phyloP scores from a whole-genome alignment of 768 basidiomycete species.

The Daedalea quercina region DNA sequence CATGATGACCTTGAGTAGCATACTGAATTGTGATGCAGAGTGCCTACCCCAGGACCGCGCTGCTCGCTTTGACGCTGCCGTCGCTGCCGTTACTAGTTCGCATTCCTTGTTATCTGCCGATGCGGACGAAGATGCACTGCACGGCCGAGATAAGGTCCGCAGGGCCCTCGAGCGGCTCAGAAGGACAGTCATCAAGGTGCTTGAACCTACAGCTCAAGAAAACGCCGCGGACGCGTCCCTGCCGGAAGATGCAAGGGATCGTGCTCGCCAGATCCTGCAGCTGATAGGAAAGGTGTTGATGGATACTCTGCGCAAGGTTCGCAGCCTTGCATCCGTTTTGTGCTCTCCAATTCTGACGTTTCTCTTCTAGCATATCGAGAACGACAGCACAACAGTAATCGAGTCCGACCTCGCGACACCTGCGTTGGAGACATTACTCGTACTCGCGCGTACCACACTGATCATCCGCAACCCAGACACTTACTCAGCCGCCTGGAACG shows the following conservation, averaged over 20 bases:
- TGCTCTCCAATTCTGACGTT: background rate
- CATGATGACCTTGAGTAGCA: background rate
- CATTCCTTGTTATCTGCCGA: background rate
- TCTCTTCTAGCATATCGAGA: background rate
- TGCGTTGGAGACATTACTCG: slow-evolving; percentile 49
- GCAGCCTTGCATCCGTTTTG: background rate
- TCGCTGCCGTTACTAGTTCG: slow-evolving; percentile 1
- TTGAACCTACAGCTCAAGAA: slow-evolving; percentile 28
- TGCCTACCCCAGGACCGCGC: background rate
- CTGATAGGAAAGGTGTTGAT: slow-evolving; percentile 29
- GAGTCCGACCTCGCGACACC: slow-evolving; percentile 34
- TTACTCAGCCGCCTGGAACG: slow-evolving; percentile 38
- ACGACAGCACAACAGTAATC: slow-evolving; percentile 12
- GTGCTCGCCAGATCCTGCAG: slow-evolving; percentile 26
- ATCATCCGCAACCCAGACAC: slow-evolving; percentile 35
- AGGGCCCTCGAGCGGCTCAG: slow-evolving; percentile 56
- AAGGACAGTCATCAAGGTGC: slow-evolving; percentile 37
- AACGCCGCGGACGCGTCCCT: background rate
- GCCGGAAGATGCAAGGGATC: slow-evolving; percentile 9
- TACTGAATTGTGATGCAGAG: slow-evolving; percentile 2
- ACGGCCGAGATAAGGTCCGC: slow-evolving; percentile 45
- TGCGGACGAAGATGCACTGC: slow-evolving; percentile 28
- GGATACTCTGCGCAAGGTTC: slow-evolving; percentile 25
- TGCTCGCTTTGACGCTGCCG: slow-evolving; percentile 3
- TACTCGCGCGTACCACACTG: slow-evolving; percentile 41